phyloP scores from a whole-genome alignment of 441 rosid species.

The Erodium chrysanthum region DNA sequence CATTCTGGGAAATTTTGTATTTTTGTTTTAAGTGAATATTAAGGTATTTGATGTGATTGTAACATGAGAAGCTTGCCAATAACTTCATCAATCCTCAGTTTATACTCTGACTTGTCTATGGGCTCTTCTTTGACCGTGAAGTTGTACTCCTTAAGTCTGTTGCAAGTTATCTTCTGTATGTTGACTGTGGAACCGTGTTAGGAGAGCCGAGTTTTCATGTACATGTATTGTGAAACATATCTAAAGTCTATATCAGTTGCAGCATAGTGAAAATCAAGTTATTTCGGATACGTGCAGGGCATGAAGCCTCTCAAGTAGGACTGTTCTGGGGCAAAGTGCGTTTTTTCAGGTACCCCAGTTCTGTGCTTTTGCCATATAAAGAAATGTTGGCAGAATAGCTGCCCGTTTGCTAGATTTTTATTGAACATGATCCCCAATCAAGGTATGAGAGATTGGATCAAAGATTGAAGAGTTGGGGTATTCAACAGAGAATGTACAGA shows the following conservation, averaged over 20 bases:
- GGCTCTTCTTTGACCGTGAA: not conserved
- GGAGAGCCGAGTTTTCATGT: not conserved
- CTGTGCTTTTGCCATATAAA: too few species aligned
- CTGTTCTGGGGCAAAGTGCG: not conserved
- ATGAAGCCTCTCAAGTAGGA: constrained; percentile 68
- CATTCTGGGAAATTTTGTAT: not conserved
- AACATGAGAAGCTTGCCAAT: not conserved
- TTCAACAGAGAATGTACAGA: too few species aligned
- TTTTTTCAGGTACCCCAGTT: not conserved
- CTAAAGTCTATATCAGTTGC: not conserved
- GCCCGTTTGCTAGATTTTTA: too few species aligned
- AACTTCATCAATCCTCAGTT: not conserved
- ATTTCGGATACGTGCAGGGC: constrained; percentile 38
- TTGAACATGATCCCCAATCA: not conserved
- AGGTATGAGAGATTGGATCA: too few species aligned
- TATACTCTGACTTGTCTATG: not conserved
- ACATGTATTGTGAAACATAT: not conserved
- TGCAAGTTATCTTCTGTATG: not conserved
- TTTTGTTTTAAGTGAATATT: not conserved
- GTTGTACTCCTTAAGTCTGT: not conserved
- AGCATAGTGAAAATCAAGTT: not conserved
- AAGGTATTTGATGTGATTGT: not conserved
- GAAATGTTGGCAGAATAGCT: too few species aligned
- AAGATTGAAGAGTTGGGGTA: too few species aligned
- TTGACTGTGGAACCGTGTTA: not conserved